A percentile compares a stretch with the other conserved stretches of the same genome.
These are phyloP conservation scores for Trichosporon asahii DNA, from an alignment of 1,284 basidiomycete species.

Conservation along the genomic window DNA sequence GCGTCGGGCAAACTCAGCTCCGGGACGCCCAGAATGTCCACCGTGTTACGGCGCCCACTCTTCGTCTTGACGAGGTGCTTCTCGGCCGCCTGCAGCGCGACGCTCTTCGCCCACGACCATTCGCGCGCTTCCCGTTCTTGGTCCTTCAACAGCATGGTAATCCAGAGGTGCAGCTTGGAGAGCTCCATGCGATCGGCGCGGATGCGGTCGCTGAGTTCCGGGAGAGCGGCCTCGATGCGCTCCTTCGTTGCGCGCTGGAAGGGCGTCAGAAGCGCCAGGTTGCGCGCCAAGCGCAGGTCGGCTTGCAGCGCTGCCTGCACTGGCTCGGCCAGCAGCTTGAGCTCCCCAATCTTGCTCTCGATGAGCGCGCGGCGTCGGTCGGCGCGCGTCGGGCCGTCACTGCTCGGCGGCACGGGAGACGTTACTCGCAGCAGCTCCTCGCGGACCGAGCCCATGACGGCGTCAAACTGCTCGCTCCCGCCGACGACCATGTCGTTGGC, in stretches of 20 bases:
- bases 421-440: conserved; percentile 58
- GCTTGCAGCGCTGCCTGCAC: conserved; percentile 65
- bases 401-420: neutral
- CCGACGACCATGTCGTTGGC: conserved; percentile 37
- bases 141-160: conserved; percentile 69
- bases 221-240: conserved; percentile 63
- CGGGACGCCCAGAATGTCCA: neutral
- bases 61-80: conserved; percentile 45
- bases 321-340: conserved; percentile 58
- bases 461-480: conserved; percentile 56
- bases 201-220: conserved; percentile 65
- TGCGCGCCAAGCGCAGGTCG: conserved; percentile 70
- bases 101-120: conserved; percentile 64
- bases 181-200: conserved; percentile 67
- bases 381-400: conserved; percentile 16
- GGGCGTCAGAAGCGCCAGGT: conserved; percentile 79
- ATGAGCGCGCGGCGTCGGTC: conserved; percentile 23
- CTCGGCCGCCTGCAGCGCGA: conserved; percentile 68
- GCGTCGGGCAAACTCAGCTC: conserved; percentile 17
- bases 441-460: conserved; percentile 80
- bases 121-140: conserved; percentile 67
- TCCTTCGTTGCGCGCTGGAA: conserved; percentile 80
- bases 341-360: conserved; percentile 20
- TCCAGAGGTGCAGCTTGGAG: conserved; percentile 68
- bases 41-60: conserved; percentile 20